phyloP scores from a whole-genome alignment of 1,284 basidiomycete genomes.

The Cutaneotrichosporon spelunceum region DNA sequence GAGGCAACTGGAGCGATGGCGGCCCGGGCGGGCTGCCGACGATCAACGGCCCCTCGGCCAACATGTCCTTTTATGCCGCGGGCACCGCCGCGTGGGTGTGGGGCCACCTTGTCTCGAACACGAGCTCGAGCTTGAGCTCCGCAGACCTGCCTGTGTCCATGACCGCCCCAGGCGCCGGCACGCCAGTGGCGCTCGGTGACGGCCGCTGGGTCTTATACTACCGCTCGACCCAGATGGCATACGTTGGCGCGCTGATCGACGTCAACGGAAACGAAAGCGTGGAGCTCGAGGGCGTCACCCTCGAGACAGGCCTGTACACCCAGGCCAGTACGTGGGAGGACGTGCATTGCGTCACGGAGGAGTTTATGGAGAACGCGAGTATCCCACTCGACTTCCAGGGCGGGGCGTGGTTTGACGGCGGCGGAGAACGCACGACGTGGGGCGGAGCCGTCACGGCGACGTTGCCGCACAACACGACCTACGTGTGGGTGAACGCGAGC shows the following conservation, averaged over 20 bases:
- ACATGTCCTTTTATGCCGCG: constrained; percentile 4
- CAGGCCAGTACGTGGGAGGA: neutral
- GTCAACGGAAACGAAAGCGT: neutral
- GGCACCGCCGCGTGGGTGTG: neutral
- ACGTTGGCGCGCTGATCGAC: neutral
- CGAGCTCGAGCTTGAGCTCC: no score
- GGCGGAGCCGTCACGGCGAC: neutral
- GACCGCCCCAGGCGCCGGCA: neutral
- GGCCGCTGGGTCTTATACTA: neutral
- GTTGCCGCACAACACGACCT: neutral
- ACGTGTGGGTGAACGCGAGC: constrained; percentile 1
- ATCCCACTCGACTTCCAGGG: neutral
- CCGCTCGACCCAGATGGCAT: neutral
- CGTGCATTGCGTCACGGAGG: neutral
- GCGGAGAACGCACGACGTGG: neutral
- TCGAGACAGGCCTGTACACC: neutral
- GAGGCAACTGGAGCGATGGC: constrained; percentile 3
- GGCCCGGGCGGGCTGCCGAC: neutral
- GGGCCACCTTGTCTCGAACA: neutral
- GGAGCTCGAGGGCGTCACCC: neutral
- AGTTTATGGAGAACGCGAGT: neutral
- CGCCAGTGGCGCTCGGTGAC: neutral
- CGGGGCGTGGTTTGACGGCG: neutral
- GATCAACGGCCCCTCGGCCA: neutral
- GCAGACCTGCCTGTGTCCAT: neutral